Percentiles rank a stretch among this genome's conserved stretches.
Evolutionary conservation across 2,329 filamentous ascomycete genomes (phyloP).

Genomic region (Lecanicillium sp.): DNA sequence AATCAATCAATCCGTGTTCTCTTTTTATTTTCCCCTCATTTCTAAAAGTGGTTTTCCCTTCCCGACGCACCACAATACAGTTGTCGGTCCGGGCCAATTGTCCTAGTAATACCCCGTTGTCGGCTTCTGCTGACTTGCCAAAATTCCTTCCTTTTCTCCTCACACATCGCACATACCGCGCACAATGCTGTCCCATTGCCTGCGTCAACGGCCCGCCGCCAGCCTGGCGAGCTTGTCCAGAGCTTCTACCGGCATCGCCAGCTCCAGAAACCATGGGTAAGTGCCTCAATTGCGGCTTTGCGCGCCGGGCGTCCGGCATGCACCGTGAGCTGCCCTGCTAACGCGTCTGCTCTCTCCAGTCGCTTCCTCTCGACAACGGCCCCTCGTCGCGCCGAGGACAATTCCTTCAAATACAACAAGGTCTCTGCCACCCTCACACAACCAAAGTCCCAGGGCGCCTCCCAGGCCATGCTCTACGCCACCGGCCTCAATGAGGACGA

Average conservation of each 20-base stretch:
- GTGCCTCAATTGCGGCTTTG: slow-evolving; percentile 12
- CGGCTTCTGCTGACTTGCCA: slow-evolving; percentile 14
- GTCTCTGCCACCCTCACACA: slow-evolving; percentile 83
- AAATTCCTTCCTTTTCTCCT: slow-evolving; percentile 15
- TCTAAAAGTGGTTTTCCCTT: neutral
- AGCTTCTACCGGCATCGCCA: slow-evolving; percentile 18
- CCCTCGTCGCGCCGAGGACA: slow-evolving; percentile 40
- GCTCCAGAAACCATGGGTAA: slow-evolving; percentile 23
- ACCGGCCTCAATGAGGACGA: slow-evolving; percentile 81
- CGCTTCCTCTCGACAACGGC: slow-evolving; percentile 47
- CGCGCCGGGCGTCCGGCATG: neutral
- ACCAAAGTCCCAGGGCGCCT: slow-evolving; percentile 95
- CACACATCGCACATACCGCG: slow-evolving; percentile 11
- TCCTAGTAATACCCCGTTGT: slow-evolving; percentile 24
- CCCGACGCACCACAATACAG: slow-evolving; percentile 20
- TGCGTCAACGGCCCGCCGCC: slow-evolving; percentile 21
- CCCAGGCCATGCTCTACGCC: slow-evolving; percentile 97
- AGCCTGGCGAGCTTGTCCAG: slow-evolving; percentile 21
- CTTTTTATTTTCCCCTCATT: neutral
- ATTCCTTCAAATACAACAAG: slow-evolving; percentile 67
- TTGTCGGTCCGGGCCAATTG: no score
- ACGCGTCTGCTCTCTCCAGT: slow-evolving; percentile 25
- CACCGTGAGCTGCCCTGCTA: neutral
- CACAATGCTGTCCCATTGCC: slow-evolving; percentile 24
- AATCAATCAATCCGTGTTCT: neutral